phyloP scores from a whole-genome alignment of 108 stramenopile species.

The Schizochytrium sp. region DNA sequence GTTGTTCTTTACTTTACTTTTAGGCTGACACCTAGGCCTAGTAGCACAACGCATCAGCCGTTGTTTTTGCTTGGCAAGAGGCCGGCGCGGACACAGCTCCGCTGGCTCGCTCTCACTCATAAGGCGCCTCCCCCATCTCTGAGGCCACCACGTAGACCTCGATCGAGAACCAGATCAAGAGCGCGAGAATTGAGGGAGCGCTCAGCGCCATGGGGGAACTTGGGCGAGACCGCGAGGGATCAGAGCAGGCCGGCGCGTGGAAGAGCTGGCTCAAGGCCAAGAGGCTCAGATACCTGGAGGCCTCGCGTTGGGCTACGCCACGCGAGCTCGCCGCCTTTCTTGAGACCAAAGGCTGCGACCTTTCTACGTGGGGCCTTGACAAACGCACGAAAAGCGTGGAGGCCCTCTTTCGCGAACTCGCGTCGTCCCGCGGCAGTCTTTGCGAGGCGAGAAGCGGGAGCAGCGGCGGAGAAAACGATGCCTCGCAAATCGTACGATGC shows the following conservation, averaged over 20 bases:
- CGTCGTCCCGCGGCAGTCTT: background rate
- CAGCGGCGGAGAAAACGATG: background rate
- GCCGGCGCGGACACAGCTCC: too few relatives aligned
- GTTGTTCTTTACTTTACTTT: too few relatives aligned
- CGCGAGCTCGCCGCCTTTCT: background rate
- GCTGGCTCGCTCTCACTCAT: too few relatives aligned
- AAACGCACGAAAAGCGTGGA: background rate
- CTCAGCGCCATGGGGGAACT: too few relatives aligned
- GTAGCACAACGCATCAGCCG: too few relatives aligned
- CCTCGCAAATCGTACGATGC: background rate
- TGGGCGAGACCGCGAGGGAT: background rate
- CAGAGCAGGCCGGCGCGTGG: background rate
- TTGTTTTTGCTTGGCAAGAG: too few relatives aligned
- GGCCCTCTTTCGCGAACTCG: background rate
- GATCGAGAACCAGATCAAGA: too few relatives aligned
- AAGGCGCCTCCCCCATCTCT: too few relatives aligned
- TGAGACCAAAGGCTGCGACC: background rate
- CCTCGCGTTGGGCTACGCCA: background rate
- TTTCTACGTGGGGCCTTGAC: background rate
- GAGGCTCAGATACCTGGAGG: background rate
- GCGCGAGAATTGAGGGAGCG: too few relatives aligned
- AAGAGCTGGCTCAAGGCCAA: background rate
- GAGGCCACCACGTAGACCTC: too few relatives aligned
- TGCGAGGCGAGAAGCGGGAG: background rate
- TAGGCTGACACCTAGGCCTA: too few relatives aligned